Conservation (phyloP, 192 early-diverging fungal species). For the Coemansia sp. region DNA sequence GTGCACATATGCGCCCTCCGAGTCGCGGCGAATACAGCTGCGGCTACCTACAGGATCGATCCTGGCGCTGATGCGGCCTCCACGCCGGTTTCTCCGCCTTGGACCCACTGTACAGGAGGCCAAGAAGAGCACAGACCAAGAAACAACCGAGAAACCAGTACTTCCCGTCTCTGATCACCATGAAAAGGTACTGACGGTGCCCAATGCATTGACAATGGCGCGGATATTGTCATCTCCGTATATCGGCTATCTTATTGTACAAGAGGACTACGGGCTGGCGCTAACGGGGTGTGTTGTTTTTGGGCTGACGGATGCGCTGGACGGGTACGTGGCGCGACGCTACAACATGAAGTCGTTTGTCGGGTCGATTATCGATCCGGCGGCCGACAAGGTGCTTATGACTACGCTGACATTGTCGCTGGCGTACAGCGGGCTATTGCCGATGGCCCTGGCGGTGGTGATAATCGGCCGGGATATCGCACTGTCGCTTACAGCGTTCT, state of each 20-base stretch:
- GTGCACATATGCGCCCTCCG: no score
- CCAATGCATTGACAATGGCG: conserved; percentile 80
- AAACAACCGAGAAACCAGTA: no score
- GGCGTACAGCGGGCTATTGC: conserved; percentile 63
- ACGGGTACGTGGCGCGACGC: conserved; percentile 83
- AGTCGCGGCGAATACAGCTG: no score
- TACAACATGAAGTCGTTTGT: conserved; percentile 82
- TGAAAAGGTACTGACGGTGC: conserved; percentile 88
- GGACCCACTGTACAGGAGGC: no score
- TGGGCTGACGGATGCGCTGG: conserved; percentile 79
- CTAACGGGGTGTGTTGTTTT: conserved; percentile 73
- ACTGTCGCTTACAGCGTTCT: conserved; percentile 70
- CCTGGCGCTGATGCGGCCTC: no score
- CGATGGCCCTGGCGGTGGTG: conserved; percentile 64
- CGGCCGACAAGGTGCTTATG: conserved; percentile 91
- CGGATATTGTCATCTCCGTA: conserved; percentile 76
- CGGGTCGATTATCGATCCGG: conserved; percentile 87
- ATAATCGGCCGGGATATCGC: conserved; percentile 85
- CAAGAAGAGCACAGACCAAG: no score
- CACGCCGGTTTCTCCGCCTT: no score
- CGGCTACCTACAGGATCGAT: no score
- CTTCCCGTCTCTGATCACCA: conserved; percentile 14
- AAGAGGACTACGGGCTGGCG: conserved; percentile 63
- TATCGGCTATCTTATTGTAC: conserved; percentile 84
- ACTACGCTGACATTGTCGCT: conserved; percentile 79